Conservation (phyloP, 495 filamentous ascomycete genomes). For the Neurospora sp. region DNA sequence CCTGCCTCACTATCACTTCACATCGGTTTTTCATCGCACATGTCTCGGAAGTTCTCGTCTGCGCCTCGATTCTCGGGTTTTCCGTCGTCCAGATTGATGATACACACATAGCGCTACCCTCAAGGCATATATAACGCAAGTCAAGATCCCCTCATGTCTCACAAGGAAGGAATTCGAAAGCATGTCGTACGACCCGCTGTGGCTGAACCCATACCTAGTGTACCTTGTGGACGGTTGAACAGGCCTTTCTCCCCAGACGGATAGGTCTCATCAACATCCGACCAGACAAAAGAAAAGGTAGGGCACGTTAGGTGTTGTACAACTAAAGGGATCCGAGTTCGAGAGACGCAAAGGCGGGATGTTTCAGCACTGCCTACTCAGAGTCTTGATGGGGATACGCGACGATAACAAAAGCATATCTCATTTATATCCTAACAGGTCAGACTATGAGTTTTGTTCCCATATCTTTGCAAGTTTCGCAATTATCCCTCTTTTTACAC, state of each 20-base stretch:
- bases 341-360: not conserved
- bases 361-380: not conserved
- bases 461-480: not conserved
- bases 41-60: not conserved
- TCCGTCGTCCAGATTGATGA: not conserved
- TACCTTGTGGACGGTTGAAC: not conserved
- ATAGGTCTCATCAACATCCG: not conserved
- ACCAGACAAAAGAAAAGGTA: not conserved
- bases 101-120: not conserved
- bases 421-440: not conserved
- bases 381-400: not conserved
- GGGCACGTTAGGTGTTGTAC: not conserved
- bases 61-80: not conserved
- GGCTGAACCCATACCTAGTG: not conserved
- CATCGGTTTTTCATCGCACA: not conserved
- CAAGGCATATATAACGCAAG: not conserved
- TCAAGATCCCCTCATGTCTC: not conserved
- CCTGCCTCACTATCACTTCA: not conserved
- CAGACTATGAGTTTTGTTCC: too few species aligned
- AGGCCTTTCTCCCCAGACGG: not conserved
- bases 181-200: not conserved
- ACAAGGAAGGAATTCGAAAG: not conserved
- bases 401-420: not conserved
- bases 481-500: not conserved
- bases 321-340: not conserved